Conservation (phyloP, 257 asterid species). For the Osmanthus fragrans region DNA sequence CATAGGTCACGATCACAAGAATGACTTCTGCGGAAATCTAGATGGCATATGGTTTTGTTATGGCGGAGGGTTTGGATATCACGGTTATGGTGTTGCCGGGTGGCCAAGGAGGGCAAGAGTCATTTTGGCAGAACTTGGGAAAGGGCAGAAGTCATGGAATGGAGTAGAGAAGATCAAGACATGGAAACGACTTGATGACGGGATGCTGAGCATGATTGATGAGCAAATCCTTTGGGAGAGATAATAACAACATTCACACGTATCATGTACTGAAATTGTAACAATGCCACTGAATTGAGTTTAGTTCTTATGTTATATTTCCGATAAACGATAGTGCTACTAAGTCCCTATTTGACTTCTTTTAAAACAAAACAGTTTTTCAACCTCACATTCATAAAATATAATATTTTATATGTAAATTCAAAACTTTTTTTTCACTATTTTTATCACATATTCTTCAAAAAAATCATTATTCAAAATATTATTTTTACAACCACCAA, state of each 20-base stretch:
- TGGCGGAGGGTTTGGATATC: constrained; percentile 95
- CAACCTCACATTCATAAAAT: too few relatives aligned
- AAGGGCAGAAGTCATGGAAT: constrained; percentile 56
- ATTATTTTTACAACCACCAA: too few relatives aligned
- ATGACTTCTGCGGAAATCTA: constrained; percentile 80
- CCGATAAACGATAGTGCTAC: too few relatives aligned
- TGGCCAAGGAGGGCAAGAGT: constrained; percentile 74
- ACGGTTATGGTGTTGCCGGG: constrained; percentile 88
- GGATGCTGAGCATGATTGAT: constrained; percentile 60
- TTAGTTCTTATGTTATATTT: not conserved
- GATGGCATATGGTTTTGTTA: constrained; percentile 86
- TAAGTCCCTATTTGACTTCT: too few relatives aligned
- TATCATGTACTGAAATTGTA: not conserved
- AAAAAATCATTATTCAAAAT: too few relatives aligned
- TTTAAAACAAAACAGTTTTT: too few relatives aligned
- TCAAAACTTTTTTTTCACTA: too few relatives aligned
- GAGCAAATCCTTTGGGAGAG: constrained; percentile 81
- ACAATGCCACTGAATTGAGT: not conserved
- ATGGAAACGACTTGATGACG: constrained; percentile 82
- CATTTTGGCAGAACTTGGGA: constrained; percentile 68
- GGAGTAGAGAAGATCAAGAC: constrained; percentile 70
- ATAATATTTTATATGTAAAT: too few relatives aligned
- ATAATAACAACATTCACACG: constrained; percentile 7
- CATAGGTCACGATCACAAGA: constrained; percentile 89
- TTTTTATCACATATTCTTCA: too few relatives aligned